phyloP scores from a whole-genome alignment of 306 rosid species.

The Cucurbita maxima region DNA sequence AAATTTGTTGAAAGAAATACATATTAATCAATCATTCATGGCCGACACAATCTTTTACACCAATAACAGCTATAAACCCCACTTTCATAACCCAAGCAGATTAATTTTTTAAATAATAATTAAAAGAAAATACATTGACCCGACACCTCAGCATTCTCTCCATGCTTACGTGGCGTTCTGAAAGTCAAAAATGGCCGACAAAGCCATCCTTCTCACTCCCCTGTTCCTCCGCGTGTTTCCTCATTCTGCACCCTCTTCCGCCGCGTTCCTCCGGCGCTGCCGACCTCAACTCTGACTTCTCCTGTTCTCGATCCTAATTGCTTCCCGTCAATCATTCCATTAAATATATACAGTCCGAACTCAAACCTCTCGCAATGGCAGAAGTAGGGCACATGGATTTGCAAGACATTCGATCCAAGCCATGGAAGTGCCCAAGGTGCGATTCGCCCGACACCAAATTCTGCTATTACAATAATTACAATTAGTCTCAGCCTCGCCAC shows the following conservation, averaged over 20 bases:
- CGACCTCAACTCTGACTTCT: not conserved
- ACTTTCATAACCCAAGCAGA: not conserved
- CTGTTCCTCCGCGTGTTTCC: not conserved
- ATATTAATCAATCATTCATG: too few relatives aligned
- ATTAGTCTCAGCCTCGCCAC: conserved; percentile 90
- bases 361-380: not conserved
- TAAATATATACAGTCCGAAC: not conserved
- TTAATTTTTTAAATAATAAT: too few relatives aligned
- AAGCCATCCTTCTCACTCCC: not conserved
- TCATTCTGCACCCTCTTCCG: not conserved
- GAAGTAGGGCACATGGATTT: not conserved
- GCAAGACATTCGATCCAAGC: not conserved
- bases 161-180: not conserved
- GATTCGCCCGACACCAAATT: conserved; percentile 80
- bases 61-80: not conserved
- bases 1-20: too few relatives aligned
- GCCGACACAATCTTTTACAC: not conserved
- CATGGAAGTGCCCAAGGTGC: conserved; percentile 46
- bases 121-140: not conserved
- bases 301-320: not conserved
- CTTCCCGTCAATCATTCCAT: not conserved
- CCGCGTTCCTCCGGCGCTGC: not conserved
- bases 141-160: not conserved
- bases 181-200: too few relatives aligned
- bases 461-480: conserved; percentile 92